A percentile compares a stretch with the other conserved stretches of the same genome.
Evolutionary conservation across 1,284 basidiomycete species (phyloP).

Genomic region (Cerrena zonata): DNA sequence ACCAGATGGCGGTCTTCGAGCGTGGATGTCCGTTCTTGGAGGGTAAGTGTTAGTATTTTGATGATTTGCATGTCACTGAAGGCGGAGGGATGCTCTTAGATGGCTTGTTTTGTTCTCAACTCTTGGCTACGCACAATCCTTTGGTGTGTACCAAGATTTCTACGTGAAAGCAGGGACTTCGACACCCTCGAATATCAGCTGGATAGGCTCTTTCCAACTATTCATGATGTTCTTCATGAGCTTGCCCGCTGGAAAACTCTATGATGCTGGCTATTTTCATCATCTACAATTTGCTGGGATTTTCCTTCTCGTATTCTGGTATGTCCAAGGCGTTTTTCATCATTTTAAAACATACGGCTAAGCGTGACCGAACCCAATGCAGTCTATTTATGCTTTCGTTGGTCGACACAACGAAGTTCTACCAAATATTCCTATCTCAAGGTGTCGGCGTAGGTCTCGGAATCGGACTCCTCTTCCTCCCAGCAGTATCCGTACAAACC

Average conservation of each 20-base stretch:
- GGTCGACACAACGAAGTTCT: constrained; percentile 14
- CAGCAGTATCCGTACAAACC: constrained; percentile 17
- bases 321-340: background rate
- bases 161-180: constrained; percentile 13
- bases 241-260: constrained; percentile 14
- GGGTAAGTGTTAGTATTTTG: background rate
- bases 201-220: constrained; percentile 20
- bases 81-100: background rate
- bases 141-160: constrained; percentile 21
- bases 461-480: constrained; percentile 37
- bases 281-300: constrained; percentile 12
- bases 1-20: background rate
- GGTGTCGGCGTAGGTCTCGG: constrained; percentile 40
- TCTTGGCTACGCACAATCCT: constrained; percentile 17
- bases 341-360: background rate
- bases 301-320: constrained; percentile 17
- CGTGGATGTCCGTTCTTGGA: background rate
- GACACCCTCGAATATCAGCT: constrained; percentile 16
- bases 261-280: constrained; percentile 17
- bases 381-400: constrained; percentile 19
- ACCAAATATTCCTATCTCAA: constrained; percentile 20
- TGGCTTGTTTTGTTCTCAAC: constrained; percentile 15
- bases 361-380: too few relatives aligned
- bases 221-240: constrained; percentile 15
- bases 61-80: background rate